Evolutionary conservation across 2,329 filamentous ascomycete species (phyloP).

Genomic region (Nothophoma quercina): DNA sequence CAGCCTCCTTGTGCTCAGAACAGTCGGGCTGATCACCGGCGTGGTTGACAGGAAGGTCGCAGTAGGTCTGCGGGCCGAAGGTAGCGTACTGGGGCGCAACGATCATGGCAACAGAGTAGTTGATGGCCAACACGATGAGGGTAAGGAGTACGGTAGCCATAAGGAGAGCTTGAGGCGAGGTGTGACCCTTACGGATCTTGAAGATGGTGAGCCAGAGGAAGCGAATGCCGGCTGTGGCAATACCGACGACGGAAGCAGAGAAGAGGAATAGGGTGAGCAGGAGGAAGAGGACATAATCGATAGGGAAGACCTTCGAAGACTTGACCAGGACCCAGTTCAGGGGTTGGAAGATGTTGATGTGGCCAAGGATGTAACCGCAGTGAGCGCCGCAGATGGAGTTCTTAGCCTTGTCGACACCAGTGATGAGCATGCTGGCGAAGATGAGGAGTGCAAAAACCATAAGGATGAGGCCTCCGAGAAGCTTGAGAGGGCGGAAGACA

Average conservation of each 20-base stretch:
- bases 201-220: conserved; percentile 97
- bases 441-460: conserved; percentile 77
- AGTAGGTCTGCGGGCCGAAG: conserved; percentile 94
- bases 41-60: conserved; percentile 71
- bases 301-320: conserved; percentile 82
- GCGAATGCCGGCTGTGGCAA: conserved; percentile 87
- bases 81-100: conserved; percentile 96
- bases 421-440: conserved; percentile 93
- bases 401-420: conserved; percentile 92
- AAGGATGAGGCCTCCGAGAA: conserved; percentile 82
- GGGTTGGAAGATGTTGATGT: conserved; percentile 92
- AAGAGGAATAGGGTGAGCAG: conserved; percentile 88
- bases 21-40: conserved; percentile 78
- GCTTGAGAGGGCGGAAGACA: conserved; percentile 85
- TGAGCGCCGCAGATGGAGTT: conserved; percentile 91
- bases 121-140: conserved; percentile 86
- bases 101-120: conserved; percentile 91
- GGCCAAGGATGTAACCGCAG: conserved; percentile 90
- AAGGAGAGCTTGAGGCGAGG: conserved; percentile 88
- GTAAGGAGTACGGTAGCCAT: conserved; percentile 91
- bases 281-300: conserved; percentile 91
- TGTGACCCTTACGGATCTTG: conserved; percentile 86
- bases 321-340: conserved; percentile 89
- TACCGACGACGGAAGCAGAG: conserved; percentile 82
- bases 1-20: conserved; percentile 70